These are phyloP conservation scores for Turritis glabra DNA, from an alignment of 345 rosid species.

Conservation along the genomic window DNA sequence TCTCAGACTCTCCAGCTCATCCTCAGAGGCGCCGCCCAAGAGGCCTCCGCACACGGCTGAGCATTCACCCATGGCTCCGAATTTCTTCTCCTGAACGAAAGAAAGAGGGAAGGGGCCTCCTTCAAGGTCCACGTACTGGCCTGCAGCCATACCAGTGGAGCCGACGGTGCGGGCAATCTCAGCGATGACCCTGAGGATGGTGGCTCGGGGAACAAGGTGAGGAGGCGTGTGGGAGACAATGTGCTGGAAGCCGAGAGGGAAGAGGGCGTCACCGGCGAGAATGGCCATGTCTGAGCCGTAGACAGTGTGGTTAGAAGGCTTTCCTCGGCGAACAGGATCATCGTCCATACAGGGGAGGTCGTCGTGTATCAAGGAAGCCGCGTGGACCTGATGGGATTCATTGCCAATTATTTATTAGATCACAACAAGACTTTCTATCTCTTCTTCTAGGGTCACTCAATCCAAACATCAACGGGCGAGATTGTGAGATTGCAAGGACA, in stretches of 20 bases:
- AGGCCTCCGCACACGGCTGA: constrained; percentile 94
- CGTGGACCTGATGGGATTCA: constrained; percentile 46
- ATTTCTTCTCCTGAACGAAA: constrained; percentile 83
- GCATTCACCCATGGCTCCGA: constrained; percentile 86
- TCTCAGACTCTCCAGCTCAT: constrained; percentile 68
- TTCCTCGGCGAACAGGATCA: constrained; percentile 78
- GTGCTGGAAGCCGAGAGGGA: constrained; percentile 91
- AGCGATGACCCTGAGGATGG: constrained; percentile 67
- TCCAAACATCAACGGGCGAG: no score
- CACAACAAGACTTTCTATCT: background rate
- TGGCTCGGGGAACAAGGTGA: constrained; percentile 62
- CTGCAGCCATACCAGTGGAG: constrained; percentile 95
- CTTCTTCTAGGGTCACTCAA: no score
- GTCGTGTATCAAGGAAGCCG: constrained; percentile 88
- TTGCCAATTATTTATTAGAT: background rate
- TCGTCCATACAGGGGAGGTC: constrained; percentile 98
- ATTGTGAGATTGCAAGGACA: no score
- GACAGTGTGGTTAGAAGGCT: constrained; percentile 80
- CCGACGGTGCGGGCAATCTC: constrained; percentile 96
- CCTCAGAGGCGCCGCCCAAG: constrained; percentile 78
- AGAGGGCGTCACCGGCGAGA: constrained; percentile 96
- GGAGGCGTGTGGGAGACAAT: constrained; percentile 76
- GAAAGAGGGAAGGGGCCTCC: constrained; percentile 63
- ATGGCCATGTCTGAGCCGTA: constrained; percentile 84
- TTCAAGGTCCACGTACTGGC: constrained; percentile 89